Conservation (phyloP, 2,329 filamentous ascomycete species). For the Corinectria fuckeliana region DNA sequence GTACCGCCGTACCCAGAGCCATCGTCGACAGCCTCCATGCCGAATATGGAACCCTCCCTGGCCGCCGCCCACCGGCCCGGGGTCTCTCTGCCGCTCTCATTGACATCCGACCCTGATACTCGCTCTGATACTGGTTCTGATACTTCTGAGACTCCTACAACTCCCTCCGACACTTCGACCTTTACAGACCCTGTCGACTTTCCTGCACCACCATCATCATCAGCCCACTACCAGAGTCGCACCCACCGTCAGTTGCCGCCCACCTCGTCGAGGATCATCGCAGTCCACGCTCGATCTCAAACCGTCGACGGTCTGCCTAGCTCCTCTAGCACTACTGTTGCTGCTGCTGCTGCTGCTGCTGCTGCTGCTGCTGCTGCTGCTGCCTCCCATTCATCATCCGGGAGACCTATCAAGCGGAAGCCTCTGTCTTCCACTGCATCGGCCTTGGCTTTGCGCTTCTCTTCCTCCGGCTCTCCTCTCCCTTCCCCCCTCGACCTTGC, state of each 20-base stretch:
- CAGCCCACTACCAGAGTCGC: conserved; percentile 27
- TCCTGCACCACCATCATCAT: conserved; percentile 28
- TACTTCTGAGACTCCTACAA: conserved; percentile 36
- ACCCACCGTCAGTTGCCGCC: conserved; percentile 18
- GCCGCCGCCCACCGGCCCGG: conserved; percentile 28
- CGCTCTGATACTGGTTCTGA: conserved; percentile 38
- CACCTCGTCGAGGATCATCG: conserved; percentile 24
- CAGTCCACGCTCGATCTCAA: conserved; percentile 35
- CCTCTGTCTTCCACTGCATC: conserved; percentile 60
- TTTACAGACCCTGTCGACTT: conserved; percentile 24
- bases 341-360: conserved; percentile 25
- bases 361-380: conserved; percentile 5
- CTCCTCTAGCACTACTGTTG: conserved; percentile 19
- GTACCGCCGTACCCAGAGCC: background rate
- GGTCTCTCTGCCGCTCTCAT: conserved; percentile 31
- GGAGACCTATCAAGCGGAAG: conserved; percentile 61
- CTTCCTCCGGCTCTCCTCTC: conserved; percentile 34
- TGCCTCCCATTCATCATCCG: conserved; percentile 29
- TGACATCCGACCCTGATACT: conserved; percentile 32
- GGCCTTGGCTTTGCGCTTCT: conserved; percentile 34
- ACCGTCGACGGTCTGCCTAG: conserved; percentile 32
- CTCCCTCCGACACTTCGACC: conserved; percentile 27
- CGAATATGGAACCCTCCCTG: conserved; percentile 37
- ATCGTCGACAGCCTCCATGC: conserved; percentile 8
- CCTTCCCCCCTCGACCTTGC: conserved; percentile 49